Evolutionary conservation across 371 early-diverging fungal species (phyloP), one percentile per base, ranked within the genome.

Genomic region (Mortierella sp.): DNA sequence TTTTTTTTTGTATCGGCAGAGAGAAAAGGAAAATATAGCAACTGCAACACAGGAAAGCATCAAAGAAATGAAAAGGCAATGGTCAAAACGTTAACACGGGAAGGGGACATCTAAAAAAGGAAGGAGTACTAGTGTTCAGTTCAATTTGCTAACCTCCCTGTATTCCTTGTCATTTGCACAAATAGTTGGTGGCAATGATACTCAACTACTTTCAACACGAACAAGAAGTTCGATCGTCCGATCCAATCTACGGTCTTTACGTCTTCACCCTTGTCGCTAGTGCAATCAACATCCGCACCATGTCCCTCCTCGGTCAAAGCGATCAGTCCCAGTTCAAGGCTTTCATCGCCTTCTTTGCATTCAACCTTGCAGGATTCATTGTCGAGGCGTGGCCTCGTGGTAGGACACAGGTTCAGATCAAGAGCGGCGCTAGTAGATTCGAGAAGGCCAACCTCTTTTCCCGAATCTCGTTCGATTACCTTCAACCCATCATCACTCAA

Each of bases 241-340:
- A 52, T 55, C 50, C 31, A 31, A 75, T 80, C 65, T 76, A 76
- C 47, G 26, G 55, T 0, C 71, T 76, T 63, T 80, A 80, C 38
- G 14, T 76, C 26, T 48, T 76, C 55, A 31, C 44, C 16, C 48
- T 76, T 11, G 24, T 76, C 14, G 73, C 76, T 13, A 50, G 65
- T 2, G 73, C 52, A 1, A 80, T 80, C 80, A 80, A 72, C 68
- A 72, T 80, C 47, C 80, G 80, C 55, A 80, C 80, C 28, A 80
- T 80, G 80, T 28, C 38, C 14, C 38, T 70, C 44, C 57, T 70
- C 13, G 47, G 55, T 10, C 63, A 70, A 44, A 45, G 19, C 13
- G 72, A 44, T 5, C 65, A 76, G 68, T 8, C n/a, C 24, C 80
- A 76, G 57, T 80, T 80, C 68, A 50, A 19, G 28, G 75, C 76